Evolutionary conservation across 2,329 filamentous ascomycete species (phyloP), one percentile per base, ranked within the genome.

Genomic region (Colletotrichum horii): DNA sequence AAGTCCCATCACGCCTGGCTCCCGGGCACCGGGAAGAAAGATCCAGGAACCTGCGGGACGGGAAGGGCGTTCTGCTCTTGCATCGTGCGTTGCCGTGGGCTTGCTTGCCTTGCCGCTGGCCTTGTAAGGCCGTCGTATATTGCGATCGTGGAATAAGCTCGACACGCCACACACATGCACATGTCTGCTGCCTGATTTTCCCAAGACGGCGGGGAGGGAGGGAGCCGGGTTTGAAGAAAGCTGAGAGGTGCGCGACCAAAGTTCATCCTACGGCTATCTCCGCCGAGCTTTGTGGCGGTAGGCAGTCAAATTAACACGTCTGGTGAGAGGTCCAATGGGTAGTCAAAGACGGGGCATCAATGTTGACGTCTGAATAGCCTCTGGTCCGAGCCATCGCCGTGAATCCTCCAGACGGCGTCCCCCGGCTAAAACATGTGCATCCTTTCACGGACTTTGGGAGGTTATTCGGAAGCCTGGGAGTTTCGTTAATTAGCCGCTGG

Each of bases 321-420:
- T 58, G 55, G 24, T 58, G 55, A 30, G 55, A 26, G 26, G 55
- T 58, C 43, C 55, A 58, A 16, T 26, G 55, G 16, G 22, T 38
- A 34, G 24, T n/a, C 61, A 64, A 26, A 34, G 61, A 38, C 61
- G 48, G 24, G 11, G 19, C n/a, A 64, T 52, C n/a, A 8, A 15
- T n/a, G 12, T 60, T 56, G 69, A 72, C 64, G 62, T 75, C 69
- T 62, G 69, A 72, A 72, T 72, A 75, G 73, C 62, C 68, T 72
- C 56, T 58, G 62, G 56, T 26, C 32, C 62, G 43, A 64, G 69
- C 56, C 19, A 52, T 12, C 55, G 32, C 16, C 30, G 43, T 62
- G 12, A 60, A 52, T 32, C 55, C 36, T 58, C 55, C 55, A 28
- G 55, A 30, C 55, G 55, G 15, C n/a, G n/a, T 22, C 11, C 43